phyloP scores from a whole-genome alignment of 441 rosid species.

The Jatropha multifida region DNA sequence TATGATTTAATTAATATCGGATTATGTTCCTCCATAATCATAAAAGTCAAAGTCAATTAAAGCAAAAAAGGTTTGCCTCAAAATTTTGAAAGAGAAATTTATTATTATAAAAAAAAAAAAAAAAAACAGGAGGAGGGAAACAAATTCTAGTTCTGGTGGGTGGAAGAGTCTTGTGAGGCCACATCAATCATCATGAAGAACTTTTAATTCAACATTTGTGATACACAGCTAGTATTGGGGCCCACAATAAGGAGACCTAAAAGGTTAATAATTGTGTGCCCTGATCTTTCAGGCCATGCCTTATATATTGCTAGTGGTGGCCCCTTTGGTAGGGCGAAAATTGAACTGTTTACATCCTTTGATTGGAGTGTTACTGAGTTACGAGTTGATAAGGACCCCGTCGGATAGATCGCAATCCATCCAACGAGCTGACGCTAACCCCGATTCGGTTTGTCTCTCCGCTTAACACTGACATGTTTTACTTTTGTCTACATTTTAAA shows the following conservation, averaged over 20 bases:
- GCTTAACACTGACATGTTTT: too few relatives aligned
- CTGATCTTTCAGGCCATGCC: constrained; percentile 4
- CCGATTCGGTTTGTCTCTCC: too few relatives aligned
- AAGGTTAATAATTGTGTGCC: background rate
- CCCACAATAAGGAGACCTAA: background rate
- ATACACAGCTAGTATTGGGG: constrained; percentile 2
- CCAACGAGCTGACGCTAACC: too few relatives aligned
- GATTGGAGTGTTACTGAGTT: background rate
- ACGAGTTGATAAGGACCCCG: background rate
- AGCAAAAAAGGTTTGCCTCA: background rate
- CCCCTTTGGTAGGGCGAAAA: background rate
- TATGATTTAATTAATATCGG: background rate
- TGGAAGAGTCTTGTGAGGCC: background rate
- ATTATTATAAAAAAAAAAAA: too few relatives aligned
- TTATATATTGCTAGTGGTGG: background rate
- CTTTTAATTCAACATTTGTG: background rate
- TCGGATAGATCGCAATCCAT: too few relatives aligned
- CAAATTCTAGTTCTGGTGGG: background rate
- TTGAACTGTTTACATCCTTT: background rate
- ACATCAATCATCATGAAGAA: background rate
- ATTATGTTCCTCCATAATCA: background rate
- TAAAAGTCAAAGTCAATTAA: background rate
- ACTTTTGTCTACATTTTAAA: too few relatives aligned
- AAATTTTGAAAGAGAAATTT: too few relatives aligned
- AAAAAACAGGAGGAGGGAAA: too few relatives aligned